A percentile compares a stretch with the other conserved stretches of the same genome.
These are phyloP conservation scores for Volvariella surrecta DNA, from an alignment of 1,284 basidiomycete species.

Conservation along the genomic window DNA sequence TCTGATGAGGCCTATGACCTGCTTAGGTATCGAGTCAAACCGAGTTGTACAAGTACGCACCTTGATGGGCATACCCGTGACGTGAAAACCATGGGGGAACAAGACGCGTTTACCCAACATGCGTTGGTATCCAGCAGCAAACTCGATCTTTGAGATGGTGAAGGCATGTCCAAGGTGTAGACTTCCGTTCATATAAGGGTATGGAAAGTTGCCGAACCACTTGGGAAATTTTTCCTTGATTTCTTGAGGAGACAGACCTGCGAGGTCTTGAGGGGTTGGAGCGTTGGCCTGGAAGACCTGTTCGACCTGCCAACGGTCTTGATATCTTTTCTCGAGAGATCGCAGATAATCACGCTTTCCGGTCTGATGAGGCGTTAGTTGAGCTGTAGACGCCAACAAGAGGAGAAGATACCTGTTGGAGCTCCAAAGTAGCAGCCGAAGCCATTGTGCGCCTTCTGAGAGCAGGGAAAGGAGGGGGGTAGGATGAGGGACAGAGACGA, in stretches of 20 bases:
- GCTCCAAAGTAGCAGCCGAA: conserved; percentile 48
- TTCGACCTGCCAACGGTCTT: conserved; percentile 69
- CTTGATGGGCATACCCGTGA: conserved; percentile 99
- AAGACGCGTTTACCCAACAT: conserved; percentile 93
- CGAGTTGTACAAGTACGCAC: conserved; percentile 34
- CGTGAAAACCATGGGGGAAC: conserved; percentile 96
- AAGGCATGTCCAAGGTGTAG: conserved; percentile 98
- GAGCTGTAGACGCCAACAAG: conserved; percentile 6
- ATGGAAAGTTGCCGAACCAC: conserved; percentile 96
- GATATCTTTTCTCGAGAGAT: conserved; percentile 79
- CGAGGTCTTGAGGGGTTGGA: conserved; percentile 60
- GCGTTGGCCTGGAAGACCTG: conserved; percentile 80
- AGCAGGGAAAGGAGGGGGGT: conserved; percentile 17
- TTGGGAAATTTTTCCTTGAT: conserved; percentile 78
- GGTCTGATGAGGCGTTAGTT: conserved; percentile 44
- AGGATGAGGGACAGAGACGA: conserved; percentile 17
- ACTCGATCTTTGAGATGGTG: conserved; percentile 98
- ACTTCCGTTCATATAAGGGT: conserved; percentile 98
- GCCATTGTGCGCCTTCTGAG: conserved; percentile 13
- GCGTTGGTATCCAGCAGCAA: conserved; percentile 91
- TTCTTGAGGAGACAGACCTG: conserved; percentile 54
- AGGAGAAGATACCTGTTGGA: conserved; percentile 34
- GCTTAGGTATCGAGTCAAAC: conserved; percentile 1
- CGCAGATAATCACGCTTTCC: conserved; percentile 87
- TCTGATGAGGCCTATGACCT: conserved; percentile 76